phyloP scores from a whole-genome alignment of 768 basidiomycete species.

The Cystofilobasidium bisporidii region DNA sequence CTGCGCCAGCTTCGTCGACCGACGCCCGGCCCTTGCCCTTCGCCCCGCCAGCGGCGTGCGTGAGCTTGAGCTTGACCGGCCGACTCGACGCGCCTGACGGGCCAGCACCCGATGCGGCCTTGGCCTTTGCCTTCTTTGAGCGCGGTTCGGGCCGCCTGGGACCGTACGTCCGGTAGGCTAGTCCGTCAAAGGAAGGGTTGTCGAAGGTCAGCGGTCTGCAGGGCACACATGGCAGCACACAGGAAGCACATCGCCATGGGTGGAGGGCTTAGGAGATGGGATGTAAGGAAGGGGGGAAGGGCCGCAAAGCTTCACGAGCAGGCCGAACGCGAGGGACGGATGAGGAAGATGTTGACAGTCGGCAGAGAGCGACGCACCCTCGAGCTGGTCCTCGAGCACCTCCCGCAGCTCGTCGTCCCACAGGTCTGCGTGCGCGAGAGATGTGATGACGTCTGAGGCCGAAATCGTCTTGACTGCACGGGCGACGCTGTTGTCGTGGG shows the following conservation, averaged over 20 bases:
- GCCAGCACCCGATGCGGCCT: too few relatives aligned
- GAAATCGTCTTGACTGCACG: not conserved
- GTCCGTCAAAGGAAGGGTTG: too few relatives aligned
- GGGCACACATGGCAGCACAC: too few relatives aligned
- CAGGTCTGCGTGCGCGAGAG: not conserved
- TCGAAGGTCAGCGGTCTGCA: too few relatives aligned
- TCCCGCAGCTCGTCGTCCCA: not conserved
- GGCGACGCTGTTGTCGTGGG: not conserved
- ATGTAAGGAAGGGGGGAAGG: too few relatives aligned
- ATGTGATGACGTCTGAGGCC: not conserved
- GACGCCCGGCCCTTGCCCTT: not conserved
- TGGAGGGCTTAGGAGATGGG: too few relatives aligned
- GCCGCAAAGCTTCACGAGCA: too few relatives aligned
- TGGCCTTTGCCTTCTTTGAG: not conserved
- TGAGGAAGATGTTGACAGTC: not conserved
- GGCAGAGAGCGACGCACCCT: not conserved
- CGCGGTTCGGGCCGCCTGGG: not conserved
- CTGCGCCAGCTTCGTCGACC: not conserved
- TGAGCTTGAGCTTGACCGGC: too few relatives aligned
- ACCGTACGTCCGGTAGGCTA: conserved; percentile 5
- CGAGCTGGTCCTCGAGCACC: not conserved
- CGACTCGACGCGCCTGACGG: too few relatives aligned
- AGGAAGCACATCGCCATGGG: too few relatives aligned
- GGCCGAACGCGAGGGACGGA: not conserved
- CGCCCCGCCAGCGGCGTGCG: not conserved